Conservation (phyloP, 148 eudicot genomes). For the Rhododendron griersonianum region DNA sequence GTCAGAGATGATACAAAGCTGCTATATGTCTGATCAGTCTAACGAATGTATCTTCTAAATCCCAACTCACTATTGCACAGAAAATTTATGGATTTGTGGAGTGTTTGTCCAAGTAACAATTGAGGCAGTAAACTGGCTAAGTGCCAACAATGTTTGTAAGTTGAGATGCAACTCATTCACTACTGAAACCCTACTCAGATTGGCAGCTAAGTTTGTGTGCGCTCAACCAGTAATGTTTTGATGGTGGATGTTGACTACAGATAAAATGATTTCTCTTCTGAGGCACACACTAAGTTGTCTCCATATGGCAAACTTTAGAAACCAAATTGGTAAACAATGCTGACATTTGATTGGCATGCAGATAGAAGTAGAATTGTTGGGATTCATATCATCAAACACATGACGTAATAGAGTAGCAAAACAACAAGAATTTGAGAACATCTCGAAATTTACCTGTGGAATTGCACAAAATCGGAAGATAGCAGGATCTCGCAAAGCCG, state of each 20-base stretch:
- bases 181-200: background rate
- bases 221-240: background rate
- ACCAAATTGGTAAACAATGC: background rate
- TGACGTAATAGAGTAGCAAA: background rate
- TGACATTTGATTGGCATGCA: background rate
- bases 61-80: background rate
- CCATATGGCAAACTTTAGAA: background rate
- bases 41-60: background rate
- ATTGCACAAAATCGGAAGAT: conserved; percentile 94
- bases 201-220: background rate
- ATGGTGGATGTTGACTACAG: background rate
- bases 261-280: background rate
- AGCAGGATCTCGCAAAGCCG: conserved; percentile 56
- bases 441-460: conserved; percentile 62
- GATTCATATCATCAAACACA: background rate
- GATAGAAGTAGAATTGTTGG: background rate
- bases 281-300: background rate
- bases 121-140: background rate
- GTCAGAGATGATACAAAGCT: background rate
- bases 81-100: background rate
- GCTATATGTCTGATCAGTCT: background rate
- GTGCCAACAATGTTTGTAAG: background rate
- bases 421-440: background rate
- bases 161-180: background rate
- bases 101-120: background rate